Percentiles rank a stretch among this genome's conserved stretches.
phyloP scores from a whole-genome alignment of 176 grass and related monocot species.

The Eleusine coracana region DNA sequence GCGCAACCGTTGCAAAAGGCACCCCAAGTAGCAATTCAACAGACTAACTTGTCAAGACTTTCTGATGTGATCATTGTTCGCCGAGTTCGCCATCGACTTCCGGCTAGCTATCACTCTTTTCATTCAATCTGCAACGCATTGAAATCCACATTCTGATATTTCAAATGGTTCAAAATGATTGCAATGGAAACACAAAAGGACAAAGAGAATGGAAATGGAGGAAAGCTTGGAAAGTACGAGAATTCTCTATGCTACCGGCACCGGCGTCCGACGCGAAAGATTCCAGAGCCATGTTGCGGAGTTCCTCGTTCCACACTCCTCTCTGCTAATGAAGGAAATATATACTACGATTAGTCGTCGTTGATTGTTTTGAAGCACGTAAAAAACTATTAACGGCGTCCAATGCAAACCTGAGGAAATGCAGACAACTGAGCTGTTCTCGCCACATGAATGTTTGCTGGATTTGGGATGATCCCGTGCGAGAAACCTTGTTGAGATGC shows the following conservation, averaged over 20 bases:
- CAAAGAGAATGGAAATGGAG: background rate
- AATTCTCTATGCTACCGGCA: constrained; percentile 44
- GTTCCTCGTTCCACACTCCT: constrained; percentile 59
- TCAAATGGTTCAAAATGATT: background rate
- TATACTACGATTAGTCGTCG: background rate
- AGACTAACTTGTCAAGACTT: background rate
- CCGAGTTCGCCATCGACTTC: constrained; percentile 8
- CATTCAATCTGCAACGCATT: constrained; percentile 53
- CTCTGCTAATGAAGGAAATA: constrained; percentile 19
- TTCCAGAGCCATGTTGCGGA: constrained; percentile 37
- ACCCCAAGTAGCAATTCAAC: background rate
- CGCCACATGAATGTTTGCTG: constrained; percentile 30
- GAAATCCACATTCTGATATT: background rate
- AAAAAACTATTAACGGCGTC: background rate
- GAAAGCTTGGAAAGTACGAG: constrained; percentile 16
- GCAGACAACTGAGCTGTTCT: constrained; percentile 39
- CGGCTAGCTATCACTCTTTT: constrained; percentile 51
- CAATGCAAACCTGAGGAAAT: constrained; percentile 55
- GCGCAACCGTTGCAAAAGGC: constrained; percentile 19
- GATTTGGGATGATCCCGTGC: constrained; percentile 35
- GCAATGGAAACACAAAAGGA: background rate
- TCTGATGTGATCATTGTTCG: background rate
- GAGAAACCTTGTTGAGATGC: constrained; percentile 40
- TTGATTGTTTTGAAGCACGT: background rate
- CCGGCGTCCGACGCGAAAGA: constrained; percentile 44